Percentiles rank a stretch among this genome's conserved stretches.
Conservation (phyloP, 2,329 filamentous ascomycete species). For the Aspergillus fructus region DNA sequence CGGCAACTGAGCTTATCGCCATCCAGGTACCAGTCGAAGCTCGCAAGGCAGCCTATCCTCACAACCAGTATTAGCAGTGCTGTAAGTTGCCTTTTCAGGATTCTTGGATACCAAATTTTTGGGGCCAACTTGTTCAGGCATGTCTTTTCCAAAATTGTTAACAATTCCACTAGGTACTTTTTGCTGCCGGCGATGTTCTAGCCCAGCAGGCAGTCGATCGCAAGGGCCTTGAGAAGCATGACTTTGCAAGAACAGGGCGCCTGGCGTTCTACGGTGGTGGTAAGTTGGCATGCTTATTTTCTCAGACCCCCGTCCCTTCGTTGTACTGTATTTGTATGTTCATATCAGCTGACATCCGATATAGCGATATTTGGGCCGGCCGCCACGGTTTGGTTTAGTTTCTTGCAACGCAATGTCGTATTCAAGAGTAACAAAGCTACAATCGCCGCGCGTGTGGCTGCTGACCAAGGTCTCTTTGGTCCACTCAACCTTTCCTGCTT, state of each 20-base stretch:
- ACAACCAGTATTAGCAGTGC: conserved; percentile 90
- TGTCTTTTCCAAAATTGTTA: not conserved
- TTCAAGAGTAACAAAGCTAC: conserved; percentile 64
- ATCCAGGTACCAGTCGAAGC: conserved; percentile 77
- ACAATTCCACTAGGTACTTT: conserved; percentile 62
- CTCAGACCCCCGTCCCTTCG: not conserved
- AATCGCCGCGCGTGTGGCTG: conserved; percentile 72
- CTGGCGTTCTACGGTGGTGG: conserved; percentile 52
- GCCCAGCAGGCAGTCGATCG: conserved; percentile 90
- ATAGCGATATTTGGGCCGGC: conserved; percentile 77
- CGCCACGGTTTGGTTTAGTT: conserved; percentile 81
- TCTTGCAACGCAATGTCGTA: conserved; percentile 72
- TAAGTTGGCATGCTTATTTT: conserved; percentile 24
- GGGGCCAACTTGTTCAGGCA: too few relatives aligned
- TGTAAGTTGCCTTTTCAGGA: conserved; percentile 38
- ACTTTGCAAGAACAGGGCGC: conserved; percentile 51
- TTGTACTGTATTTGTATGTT: not conserved
- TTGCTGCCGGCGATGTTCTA: conserved; percentile 85
- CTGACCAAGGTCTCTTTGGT: conserved; percentile 81
- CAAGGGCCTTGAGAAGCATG: conserved; percentile 73
- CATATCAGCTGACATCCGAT: conserved; percentile 8
- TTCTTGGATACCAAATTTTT: not conserved
- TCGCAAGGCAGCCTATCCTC: conserved; percentile 78
- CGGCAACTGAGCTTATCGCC: conserved; percentile 18
- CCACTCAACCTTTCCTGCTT: conserved; percentile 81